Evolutionary conservation across 192 early-diverging fungal genomes (phyloP).

Genomic region (Geranomyces variabilis): DNA sequence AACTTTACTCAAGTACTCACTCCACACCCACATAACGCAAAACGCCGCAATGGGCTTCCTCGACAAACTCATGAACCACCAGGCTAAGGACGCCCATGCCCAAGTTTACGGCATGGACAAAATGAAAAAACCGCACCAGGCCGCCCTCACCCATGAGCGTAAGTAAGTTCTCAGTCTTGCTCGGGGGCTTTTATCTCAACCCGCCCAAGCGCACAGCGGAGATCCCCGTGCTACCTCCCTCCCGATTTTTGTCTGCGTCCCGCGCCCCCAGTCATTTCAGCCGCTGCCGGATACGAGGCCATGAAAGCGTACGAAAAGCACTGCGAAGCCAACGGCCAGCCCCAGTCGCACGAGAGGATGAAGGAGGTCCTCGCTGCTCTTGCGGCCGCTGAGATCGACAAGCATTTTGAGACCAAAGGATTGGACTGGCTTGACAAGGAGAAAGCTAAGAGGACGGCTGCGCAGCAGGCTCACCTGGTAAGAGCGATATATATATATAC

Average conservation of each 20-base stretch:
- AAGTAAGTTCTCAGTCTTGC: not conserved
- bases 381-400: constrained; percentile 47
- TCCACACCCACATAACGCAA: too few relatives aligned
- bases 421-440: constrained; percentile 44
- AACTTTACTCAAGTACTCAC: too few relatives aligned
- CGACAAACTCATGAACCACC: constrained; percentile 10
- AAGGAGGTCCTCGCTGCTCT: constrained; percentile 53
- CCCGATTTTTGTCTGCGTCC: not conserved
- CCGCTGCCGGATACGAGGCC: constrained; percentile 58
- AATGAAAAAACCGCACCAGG: constrained; percentile 7
- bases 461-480: constrained; percentile 29
- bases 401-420: constrained; percentile 45
- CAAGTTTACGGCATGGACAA: not conserved
- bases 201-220: too few relatives aligned
- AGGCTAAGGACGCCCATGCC: not conserved
- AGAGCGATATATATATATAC: too few relatives aligned
- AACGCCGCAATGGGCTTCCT: constrained; percentile 7
- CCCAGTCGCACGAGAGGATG: constrained; percentile 35
- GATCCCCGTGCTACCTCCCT: not conserved
- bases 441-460: constrained; percentile 44
- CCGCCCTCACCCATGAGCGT: constrained; percentile 11
- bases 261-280: constrained; percentile 47
- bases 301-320: constrained; percentile 46
- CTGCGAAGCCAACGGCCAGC: constrained; percentile 20
- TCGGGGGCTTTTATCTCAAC: too few relatives aligned